A percentile compares a stretch with the other conserved stretches of the same genome.
phyloP scores from a whole-genome alignment of 176 grass and related monocot species.

The Oryza meridionalis region DNA sequence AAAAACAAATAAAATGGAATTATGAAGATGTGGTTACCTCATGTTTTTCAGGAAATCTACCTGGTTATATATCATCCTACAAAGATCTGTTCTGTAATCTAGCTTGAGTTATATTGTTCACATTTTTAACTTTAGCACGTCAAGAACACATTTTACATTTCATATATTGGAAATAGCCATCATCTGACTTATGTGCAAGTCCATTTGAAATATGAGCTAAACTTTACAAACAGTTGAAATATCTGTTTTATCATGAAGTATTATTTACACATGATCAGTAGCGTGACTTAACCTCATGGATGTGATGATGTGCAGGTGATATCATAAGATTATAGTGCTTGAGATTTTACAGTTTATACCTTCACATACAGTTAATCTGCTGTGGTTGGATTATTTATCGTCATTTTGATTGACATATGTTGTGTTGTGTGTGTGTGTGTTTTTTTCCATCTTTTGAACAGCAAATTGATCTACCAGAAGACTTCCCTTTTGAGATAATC shows the following conservation, averaged over 20 bases:
- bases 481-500: slow-evolving; percentile 83
- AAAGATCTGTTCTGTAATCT: neutral
- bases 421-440: neutral
- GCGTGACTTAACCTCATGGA: neutral
- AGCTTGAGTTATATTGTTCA: neutral
- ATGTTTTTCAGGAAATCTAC: neutral
- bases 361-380: neutral
- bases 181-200: neutral
- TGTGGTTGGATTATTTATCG: neutral
- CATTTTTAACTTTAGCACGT: neutral
- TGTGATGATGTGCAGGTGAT: neutral
- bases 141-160: neutral
- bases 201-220: neutral
- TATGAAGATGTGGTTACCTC: neutral
- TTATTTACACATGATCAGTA: slow-evolving; percentile 11
- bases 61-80: neutral
- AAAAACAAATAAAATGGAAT: neutral
- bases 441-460: slow-evolving; percentile 34
- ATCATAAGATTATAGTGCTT: neutral
- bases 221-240: neutral
- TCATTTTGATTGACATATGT: neutral
- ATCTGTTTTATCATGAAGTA: neutral
- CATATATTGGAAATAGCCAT: neutral
- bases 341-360: neutral
- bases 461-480: slow-evolving; percentile 72